Conservation (phyloP, 352 stramenopile genomes). For the Phytophthora constricta region DNA sequence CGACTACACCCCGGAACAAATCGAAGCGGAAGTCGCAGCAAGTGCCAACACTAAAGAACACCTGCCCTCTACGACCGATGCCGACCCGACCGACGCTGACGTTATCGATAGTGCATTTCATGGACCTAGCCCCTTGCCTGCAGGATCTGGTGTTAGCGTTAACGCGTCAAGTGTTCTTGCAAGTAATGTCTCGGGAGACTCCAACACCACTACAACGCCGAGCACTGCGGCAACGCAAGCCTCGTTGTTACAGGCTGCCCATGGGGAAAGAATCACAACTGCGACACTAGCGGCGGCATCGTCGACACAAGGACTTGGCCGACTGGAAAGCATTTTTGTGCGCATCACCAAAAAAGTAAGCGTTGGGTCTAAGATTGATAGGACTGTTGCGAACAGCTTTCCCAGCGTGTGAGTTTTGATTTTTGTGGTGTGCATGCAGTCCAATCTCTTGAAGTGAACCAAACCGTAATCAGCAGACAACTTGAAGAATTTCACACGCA, state of each 20-base stretch:
- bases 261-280: slow-evolving; percentile 11
- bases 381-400: background rate
- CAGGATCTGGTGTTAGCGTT: slow-evolving; percentile 9
- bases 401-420: background rate
- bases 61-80: background rate
- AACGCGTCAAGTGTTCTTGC: slow-evolving; percentile 20
- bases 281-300: slow-evolving; percentile 4
- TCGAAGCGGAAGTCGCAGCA: slow-evolving; percentile 31
- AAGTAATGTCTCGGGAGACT: slow-evolving; percentile 6
- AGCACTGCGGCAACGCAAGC: slow-evolving; percentile 16
- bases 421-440: slow-evolving; percentile 42
- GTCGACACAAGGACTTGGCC: slow-evolving; percentile 58
- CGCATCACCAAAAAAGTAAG: slow-evolving; percentile 87
- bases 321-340: slow-evolving; percentile 86
- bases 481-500: slow-evolving; percentile 66
- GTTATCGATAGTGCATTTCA: slow-evolving; percentile 8
- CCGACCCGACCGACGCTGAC: slow-evolving; percentile 12
- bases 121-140: background rate
- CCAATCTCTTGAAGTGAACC: slow-evolving; percentile 75
- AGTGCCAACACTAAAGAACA: slow-evolving; percentile 21
- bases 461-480: slow-evolving; percentile 58
- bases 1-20: slow-evolving; percentile 36
- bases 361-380: background rate
- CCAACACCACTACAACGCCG: slow-evolving; percentile 23
- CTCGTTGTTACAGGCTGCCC: slow-evolving; percentile 18